Conservation (phyloP, 2,329 filamentous ascomycete genomes). For the Colletotrichum chrysophilum region DNA sequence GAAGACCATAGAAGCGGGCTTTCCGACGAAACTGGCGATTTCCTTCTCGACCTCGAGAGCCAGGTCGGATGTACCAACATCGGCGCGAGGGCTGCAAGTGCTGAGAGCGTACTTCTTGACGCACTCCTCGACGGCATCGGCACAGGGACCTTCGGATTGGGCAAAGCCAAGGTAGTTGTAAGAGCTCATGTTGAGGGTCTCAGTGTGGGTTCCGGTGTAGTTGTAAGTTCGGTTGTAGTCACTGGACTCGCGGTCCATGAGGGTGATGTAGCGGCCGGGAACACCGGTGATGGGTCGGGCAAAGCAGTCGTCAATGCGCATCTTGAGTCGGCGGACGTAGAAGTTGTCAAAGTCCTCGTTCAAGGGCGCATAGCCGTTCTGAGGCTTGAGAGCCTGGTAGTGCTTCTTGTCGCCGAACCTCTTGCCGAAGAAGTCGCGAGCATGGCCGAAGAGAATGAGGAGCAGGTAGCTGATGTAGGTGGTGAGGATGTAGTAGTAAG, state of each 20-base stretch:
- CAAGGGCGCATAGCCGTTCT: slow-evolving; percentile 90
- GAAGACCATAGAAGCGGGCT: slow-evolving; percentile 94
- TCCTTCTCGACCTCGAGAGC: slow-evolving; percentile 88
- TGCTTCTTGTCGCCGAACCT: slow-evolving; percentile 82
- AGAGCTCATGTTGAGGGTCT: slow-evolving; percentile 98
- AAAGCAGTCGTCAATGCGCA: slow-evolving; percentile 96
- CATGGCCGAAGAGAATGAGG: slow-evolving; percentile 92
- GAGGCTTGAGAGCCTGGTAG: slow-evolving; percentile 82
- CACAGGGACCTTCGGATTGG: slow-evolving; percentile 95
- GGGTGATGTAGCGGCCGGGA: slow-evolving; percentile 89
- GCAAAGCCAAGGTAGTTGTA: slow-evolving; percentile 99
- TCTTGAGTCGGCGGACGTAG: slow-evolving; percentile 90
- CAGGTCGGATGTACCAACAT: slow-evolving; percentile 87
- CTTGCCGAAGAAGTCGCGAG: slow-evolving; percentile 98
- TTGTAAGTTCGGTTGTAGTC: slow-evolving; percentile 93
- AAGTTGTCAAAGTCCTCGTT: slow-evolving; percentile 99
- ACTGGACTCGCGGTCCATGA: slow-evolving; percentile 88
- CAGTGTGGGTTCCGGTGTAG: slow-evolving; percentile 86
- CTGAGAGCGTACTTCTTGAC: slow-evolving; percentile 87
- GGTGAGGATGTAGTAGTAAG: slow-evolving; percentile 95
- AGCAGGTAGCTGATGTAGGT: slow-evolving; percentile 99
- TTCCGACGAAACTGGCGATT: slow-evolving; percentile 90
- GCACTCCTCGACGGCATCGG: slow-evolving; percentile 86
- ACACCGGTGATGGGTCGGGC: slow-evolving; percentile 91
- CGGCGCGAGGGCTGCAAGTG: slow-evolving; percentile 79